These are phyloP conservation scores for Lentinula aciculospora DNA, from an alignment of 768 basidiomycete genomes.

Conservation along the genomic window DNA sequence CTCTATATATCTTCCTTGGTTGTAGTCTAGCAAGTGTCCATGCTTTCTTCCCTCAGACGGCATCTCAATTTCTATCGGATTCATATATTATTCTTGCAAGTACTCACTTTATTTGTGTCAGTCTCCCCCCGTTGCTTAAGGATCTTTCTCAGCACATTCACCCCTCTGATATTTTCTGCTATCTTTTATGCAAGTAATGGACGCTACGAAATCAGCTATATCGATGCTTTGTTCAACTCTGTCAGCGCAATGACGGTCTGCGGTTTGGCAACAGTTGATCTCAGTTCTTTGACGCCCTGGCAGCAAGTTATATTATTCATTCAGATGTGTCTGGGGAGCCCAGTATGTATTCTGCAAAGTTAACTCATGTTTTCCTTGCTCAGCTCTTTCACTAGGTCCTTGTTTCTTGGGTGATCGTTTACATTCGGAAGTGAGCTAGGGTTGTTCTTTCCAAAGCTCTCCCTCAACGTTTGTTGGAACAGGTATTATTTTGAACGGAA, in stretches of 20 bases:
- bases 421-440: constrained; percentile 56
- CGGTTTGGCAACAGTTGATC: constrained; percentile 66
- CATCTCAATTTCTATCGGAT: constrained; percentile 66
- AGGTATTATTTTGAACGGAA: constrained; percentile 70
- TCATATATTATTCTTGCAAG: constrained; percentile 60
- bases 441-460: background rate
- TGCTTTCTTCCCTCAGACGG: constrained; percentile 25
- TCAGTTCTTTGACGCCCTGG: constrained; percentile 62
- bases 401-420: constrained; percentile 82
- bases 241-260: constrained; percentile 77
- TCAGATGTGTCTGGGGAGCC: constrained; percentile 74
- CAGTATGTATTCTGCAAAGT: constrained; percentile 41
- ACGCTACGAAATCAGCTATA: constrained; percentile 42
- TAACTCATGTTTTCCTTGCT: background rate
- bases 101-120: constrained; percentile 12
- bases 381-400: constrained; percentile 42
- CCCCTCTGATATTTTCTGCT: constrained; percentile 71
- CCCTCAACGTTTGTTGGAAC: constrained; percentile 6
- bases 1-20: background rate
- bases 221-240: constrained; percentile 75
- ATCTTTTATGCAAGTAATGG: constrained; percentile 87
- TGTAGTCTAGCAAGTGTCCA: background rate
- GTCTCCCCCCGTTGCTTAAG: background rate
- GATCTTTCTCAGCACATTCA: constrained; percentile 49
- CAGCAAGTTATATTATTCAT: constrained; percentile 69